A percentile compares a stretch with the other conserved stretches of the same genome.
phyloP scores from a whole-genome alignment of 2,329 filamentous ascomycete species.

The Cercospora sp. region DNA sequence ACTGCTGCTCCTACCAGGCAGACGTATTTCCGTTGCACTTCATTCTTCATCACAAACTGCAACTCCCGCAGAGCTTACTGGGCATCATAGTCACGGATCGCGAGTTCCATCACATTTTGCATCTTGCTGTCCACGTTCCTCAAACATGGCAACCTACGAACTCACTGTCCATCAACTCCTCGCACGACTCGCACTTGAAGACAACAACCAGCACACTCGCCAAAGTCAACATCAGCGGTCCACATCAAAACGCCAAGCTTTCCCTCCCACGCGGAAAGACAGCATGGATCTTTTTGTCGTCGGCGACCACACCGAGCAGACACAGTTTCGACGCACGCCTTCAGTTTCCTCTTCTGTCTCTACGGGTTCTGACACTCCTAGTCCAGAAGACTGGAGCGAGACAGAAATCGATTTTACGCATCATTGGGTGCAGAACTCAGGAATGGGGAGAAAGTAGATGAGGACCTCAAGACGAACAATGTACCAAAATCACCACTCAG shows the following conservation, averaged over 20 bases:
- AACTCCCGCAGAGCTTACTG: not conserved
- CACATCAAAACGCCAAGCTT: not conserved
- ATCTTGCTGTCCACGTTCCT: not conserved
- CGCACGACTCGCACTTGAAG: constrained; percentile 24
- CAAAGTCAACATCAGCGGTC: not conserved
- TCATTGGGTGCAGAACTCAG: not conserved
- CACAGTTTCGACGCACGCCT: not conserved
- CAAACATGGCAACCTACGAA: constrained; percentile 28
- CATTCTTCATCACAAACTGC: not conserved
- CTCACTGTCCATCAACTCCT: constrained; percentile 29
- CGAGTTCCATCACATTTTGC: not conserved
- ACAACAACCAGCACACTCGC: not conserved
- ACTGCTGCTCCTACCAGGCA: not conserved
- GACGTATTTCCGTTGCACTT: not conserved
- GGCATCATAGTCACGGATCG: not conserved
- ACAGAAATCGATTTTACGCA: not conserved
- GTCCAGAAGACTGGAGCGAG: not conserved
- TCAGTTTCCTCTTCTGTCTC: not conserved
- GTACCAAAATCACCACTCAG: not conserved
- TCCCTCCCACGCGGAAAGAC: constrained; percentile 3
- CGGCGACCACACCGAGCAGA: not conserved
- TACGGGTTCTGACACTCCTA: not conserved
- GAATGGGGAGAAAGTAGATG: not conserved
- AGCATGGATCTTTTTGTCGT: constrained; percentile 8
- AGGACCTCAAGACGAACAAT: too few relatives aligned